Evolutionary conservation across 192 early-diverging fungal species (phyloP), one percentile per base, ranked within the genome.

Genomic region (Allomyces javanicus): DNA sequence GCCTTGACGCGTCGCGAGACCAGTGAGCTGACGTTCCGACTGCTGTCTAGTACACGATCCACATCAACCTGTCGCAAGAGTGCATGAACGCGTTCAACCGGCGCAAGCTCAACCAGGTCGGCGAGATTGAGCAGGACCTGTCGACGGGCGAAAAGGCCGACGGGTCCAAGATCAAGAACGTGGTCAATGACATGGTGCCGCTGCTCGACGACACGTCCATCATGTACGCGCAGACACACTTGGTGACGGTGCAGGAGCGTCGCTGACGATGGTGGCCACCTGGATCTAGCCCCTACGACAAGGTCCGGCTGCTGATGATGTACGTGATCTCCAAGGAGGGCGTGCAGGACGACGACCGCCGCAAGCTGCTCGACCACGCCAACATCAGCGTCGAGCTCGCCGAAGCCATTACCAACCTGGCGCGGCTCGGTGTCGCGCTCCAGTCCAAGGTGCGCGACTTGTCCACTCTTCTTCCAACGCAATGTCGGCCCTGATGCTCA

Each of bases 1-100:
- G 17, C 10, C 24, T 1, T n/a, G 50, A 7, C 21, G 44, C 23
- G 7, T 50, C 23, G n/a, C 25, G 19, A 1, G 11, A 21, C 43
- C 12, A 62, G 11, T 10, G 25, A 64, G 58, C 63, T 24, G 55
- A 65, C 17, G 17, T 3, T n/a, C 50, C 12, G 21, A 58, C 3
- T 3, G 21, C 21, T 21, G 21, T 61, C 17, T 72, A 90, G 78
- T 92, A 86, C 69, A 87, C 90, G 44, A 82, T 84, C 1, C 91
- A 94, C 68, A 90, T 94, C 67, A 87, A 83, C 44, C 87, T 94
- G 66, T 86, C 87, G 62, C 84, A 86, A 72, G 87, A 89, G 67
- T 94, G 88, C 71, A 86, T 89, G 79, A 70, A 73, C 10, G 71
- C 86, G 44, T 91, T 91, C 76, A 82, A 86, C 64, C 73, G 79